Evolutionary conservation across 352 stramenopile genomes (phyloP), one percentile per base, ranked within the genome.

Genomic region (Pythium monospermum): DNA sequence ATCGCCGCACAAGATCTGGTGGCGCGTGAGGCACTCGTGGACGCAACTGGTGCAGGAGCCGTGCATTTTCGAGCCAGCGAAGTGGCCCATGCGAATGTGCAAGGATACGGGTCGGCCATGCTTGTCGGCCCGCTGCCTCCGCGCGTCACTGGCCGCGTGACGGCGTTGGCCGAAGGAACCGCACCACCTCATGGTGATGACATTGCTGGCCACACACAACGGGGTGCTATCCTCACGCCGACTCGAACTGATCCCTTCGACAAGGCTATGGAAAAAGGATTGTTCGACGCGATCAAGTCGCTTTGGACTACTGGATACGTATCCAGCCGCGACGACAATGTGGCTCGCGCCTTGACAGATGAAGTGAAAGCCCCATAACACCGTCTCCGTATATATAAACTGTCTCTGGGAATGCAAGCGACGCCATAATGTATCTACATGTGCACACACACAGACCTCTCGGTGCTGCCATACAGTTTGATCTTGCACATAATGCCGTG

Each of bases 21-120:
- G 15, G 44, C 43, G 30, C 51, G 52, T 2, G 52, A 59, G 3
- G 43, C 52, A 4, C 36, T 43, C n/a, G 18, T 59, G 36, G 31
- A 49, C 11, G 32, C 37, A 4, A 13, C 42, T 2, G 51, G 51
- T 3, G 27, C 27, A 1, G 51, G 41, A 22, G 52, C 41, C 10
- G 44, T 35, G 12, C 6, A 47, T 28, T 49, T 53, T 15, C 44
- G 43, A 15, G 36, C 52, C 1, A 53, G 52, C 15, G 52, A 59
- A 19, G n/a, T 6, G 4, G 44, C 36, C 27, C 36, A 59, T 13
- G 23, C 31, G 23, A 13, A 30, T 18, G 43, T 26, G 19, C 35
- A 38, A 15, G 52, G 52, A 1, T 53, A 49, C 44, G 51, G 42
- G 18, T 53, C 35, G 1, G 52, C 52, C 11, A 59, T 44, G 11